Base-by-base conservation (phyloP, 345 rosid species). In the Microcos paniculata region DNA sequence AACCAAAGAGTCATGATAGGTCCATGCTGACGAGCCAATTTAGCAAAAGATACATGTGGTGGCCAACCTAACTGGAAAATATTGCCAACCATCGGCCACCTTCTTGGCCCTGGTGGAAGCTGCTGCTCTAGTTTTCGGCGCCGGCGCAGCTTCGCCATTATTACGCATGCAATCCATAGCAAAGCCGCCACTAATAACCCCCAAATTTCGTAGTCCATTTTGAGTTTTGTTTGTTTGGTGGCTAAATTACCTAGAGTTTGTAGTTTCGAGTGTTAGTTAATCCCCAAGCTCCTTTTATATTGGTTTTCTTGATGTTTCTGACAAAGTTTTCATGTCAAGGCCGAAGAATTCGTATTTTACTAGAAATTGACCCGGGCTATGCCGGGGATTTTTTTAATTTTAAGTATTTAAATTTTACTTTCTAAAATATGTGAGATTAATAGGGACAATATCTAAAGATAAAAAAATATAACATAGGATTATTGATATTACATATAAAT, bases 1-100 rank as follows among this genome's bases (percentile, higher is more conserved):
- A 48, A 19, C 52, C 90, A 76, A 2, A 94, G 55, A 15, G 92
- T 88, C 92, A 91, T 89, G 66, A 92, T 81, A 0, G 97, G 96
- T 7, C 98, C 52, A 48, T 48, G 52, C 15, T 48, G 15, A 14
- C 6, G 19, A 49, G 53, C 53, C 53, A 49, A 16, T 18, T 49
- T 49, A 0, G 21, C 53, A 16, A 49, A 49, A 49, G 7, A 16
- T 16, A 49, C 21, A 3, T 18, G 21, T n/a, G 53, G 53, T 49
- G 53, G 53, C 53, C 53, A 49, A 49, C 53, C 53, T 16, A 49
- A 49, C n/a, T 16, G 53, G 53, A 49, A 49, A 16, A 49, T 49
- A 1, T 49, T 49, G n/a, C 53, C 53, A 49, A 49, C 53, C 53
- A 18, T 49, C n/a, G 53, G 21, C 53, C 21, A 49, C 53, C 7